Base-by-base conservation (phyloP, 192 early-diverging fungal genomes). In the Helicostylum pulchrum region DNA sequence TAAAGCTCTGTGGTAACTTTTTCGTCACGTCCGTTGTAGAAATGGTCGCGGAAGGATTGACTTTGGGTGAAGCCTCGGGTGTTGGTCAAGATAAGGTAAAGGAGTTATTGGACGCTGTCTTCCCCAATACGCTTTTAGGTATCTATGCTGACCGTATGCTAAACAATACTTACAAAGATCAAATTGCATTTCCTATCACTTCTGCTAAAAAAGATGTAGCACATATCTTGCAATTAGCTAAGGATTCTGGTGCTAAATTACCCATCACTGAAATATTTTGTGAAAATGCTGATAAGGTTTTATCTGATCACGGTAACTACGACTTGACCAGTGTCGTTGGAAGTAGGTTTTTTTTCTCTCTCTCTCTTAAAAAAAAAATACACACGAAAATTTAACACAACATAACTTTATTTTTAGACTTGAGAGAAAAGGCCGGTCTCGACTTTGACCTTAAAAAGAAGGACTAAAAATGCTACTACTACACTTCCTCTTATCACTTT, bases 1-100 rank as follows among this genome's bases (percentile, higher is more conserved):
- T 86, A 66, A 91, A 91, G 58, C 71, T 91, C 8, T 55, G 83
- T 39, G 87, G 87, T 53, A 91, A 91, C 58, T 91, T 83, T 47
- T 79, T 91, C 57, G 70, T 91, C 21, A 70, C 69, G 0, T 66
- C 80, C 1, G 67, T 77, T 3, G 61, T 87, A 17, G 87, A 91
- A 67, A 57, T 84, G 3, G 47, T 91, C 7, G 82, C 85, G 0
- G 86, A 91, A 55, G 89, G 83, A 4, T 56, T 85, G 45, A 84
- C 80, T 0, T 76, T 89, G 1, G 84, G 83, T 0, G 83, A 85
- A 39, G 77, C 77, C 44, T 36, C 62, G 4, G 84, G 74, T 3
- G 36, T 88, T 15, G 73, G 80, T 4, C 73, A 82, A 42, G 74
- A 78, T 7, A 74, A 83, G 20, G 74, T 84, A 14, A 43, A 81